A percentile compares a stretch with the other conserved stretches of the same genome.
Evolutionary conservation across 495 filamentous ascomycete species (phyloP).

Genomic region (Penicillium argentinense): DNA sequence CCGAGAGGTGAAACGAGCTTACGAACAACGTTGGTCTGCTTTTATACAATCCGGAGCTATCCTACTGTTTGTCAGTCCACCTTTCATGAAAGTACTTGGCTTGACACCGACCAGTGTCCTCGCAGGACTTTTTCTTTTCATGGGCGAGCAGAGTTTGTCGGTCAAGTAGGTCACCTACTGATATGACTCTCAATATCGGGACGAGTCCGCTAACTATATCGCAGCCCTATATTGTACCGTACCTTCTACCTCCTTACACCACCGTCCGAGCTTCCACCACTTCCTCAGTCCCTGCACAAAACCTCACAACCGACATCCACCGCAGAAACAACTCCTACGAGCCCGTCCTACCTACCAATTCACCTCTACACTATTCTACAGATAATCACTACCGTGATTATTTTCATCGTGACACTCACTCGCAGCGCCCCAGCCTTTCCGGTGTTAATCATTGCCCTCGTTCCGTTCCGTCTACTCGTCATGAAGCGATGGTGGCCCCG

Average conservation of each 20-base stretch:
- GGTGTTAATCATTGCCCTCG: constrained; percentile 63
- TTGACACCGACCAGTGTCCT: constrained; percentile 69
- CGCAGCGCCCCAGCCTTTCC: constrained; percentile 65
- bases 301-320: background rate
- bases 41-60: constrained; percentile 64
- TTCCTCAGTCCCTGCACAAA: constrained; percentile 46
- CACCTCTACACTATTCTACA: constrained; percentile 65
- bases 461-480: constrained; percentile 59
- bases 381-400: constrained; percentile 57
- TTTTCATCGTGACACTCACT: constrained; percentile 67
- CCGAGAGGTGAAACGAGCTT: constrained; percentile 48
- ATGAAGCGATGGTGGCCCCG: constrained; percentile 66
- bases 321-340: constrained; percentile 6
- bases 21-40: constrained; percentile 70
- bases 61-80: constrained; percentile 60
- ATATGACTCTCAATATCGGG: background rate
- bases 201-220: background rate
- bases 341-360: constrained; percentile 53
- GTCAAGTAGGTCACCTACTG: constrained; percentile 49
- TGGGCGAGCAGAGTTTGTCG: constrained; percentile 70
- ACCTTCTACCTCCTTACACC: constrained; percentile 65
- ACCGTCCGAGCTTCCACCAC: constrained; percentile 58
- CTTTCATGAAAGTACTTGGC: constrained; percentile 67
- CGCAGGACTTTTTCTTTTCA: constrained; percentile 69
- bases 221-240: constrained; percentile 60